Conservation (phyloP, 371 early-diverging fungal species). For the Rhizopus arrhizus region DNA sequence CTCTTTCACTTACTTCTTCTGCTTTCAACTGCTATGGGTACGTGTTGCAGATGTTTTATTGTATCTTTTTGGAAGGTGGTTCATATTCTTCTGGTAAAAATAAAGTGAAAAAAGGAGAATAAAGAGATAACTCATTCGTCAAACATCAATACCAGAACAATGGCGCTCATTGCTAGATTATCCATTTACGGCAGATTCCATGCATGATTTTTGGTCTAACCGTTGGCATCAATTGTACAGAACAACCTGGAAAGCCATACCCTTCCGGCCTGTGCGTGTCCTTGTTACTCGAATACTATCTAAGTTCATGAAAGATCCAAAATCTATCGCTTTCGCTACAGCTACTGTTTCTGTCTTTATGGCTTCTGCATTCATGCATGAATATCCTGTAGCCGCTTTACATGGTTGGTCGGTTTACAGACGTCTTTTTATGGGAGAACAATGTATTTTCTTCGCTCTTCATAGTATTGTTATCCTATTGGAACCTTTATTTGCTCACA, state of each 20-base stretch:
- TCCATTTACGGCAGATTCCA: conserved; percentile 31
- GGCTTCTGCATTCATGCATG: conserved; percentile 26
- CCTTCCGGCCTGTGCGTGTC: conserved; percentile 41
- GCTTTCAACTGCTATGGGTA: conserved; percentile 38
- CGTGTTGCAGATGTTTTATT: conserved; percentile 34
- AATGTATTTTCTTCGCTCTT: conserved; percentile 18
- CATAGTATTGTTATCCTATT: conserved; percentile 22
- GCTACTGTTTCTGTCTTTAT: conserved; percentile 25
- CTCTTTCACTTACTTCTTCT: conserved; percentile 23
- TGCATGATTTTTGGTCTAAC: conserved; percentile 44
- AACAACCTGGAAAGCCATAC: conserved; percentile 45
- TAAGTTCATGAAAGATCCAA: conserved; percentile 32
- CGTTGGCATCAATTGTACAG: conserved; percentile 49
- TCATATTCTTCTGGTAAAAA: conserved; percentile 41
- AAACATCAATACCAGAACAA: conserved; percentile 29
- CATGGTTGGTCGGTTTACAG: conserved; percentile 18
- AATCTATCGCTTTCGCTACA: conserved; percentile 12
- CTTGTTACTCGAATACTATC: conserved; percentile 25
- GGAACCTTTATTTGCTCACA: conserved; percentile 9
- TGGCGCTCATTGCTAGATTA: conserved; percentile 40
- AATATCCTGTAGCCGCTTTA: conserved; percentile 23
- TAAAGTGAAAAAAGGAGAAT: neutral
- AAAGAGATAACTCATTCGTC: neutral
- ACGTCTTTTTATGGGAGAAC: conserved; percentile 22
- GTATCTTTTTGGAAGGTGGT: conserved; percentile 35